These are phyloP conservation scores for Tothia fuscella DNA, from an alignment of 2,329 filamentous ascomycete species.

Conservation along the genomic window DNA sequence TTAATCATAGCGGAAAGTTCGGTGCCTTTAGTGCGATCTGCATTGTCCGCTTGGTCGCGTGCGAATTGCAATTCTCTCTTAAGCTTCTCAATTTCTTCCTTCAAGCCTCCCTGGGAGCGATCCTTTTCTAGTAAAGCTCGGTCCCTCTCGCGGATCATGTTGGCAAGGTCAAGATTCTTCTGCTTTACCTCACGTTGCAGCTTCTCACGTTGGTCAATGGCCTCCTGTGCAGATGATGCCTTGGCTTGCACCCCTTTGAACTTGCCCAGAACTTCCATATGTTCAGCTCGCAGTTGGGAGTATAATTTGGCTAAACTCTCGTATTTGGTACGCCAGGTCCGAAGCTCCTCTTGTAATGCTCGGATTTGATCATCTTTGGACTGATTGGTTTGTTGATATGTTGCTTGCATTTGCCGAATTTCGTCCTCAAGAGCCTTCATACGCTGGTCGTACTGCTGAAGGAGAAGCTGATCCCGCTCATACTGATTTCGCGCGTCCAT, in stretches of 20 bases:
- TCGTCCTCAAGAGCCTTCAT: conserved; percentile 90
- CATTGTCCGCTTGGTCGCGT: conserved; percentile 79
- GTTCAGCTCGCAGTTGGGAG: conserved; percentile 88
- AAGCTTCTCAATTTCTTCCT: conserved; percentile 88
- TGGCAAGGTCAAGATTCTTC: conserved; percentile 95
- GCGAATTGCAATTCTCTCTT: conserved; percentile 89
- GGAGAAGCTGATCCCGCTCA: conserved; percentile 91
- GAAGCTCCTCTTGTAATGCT: conserved; percentile 89
- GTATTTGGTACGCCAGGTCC: conserved; percentile 95
- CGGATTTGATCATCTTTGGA: conserved; percentile 94
- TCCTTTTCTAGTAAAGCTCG: conserved; percentile 89
- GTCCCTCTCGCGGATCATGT: conserved; percentile 97
- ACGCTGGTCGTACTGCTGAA: conserved; percentile 87
- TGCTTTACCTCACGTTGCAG: conserved; percentile 96
- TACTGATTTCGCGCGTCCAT: conserved; percentile 89
- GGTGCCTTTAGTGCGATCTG: conserved; percentile 85
- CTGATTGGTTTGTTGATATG: conserved; percentile 69
- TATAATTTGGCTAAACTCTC: conserved; percentile 94
- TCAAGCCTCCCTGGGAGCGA: conserved; percentile 69
- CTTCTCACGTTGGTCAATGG: conserved; percentile 88
- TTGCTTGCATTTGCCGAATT: conserved; percentile 67
- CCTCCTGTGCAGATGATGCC: conserved; percentile 91
- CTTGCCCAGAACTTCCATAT: conserved; percentile 87
- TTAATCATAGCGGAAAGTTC: conserved; percentile 89
- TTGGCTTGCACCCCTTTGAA: conserved; percentile 95